phyloP scores from a whole-genome alignment of 2,329 filamentous ascomycete species.

The Cladosporium oxysporum region DNA sequence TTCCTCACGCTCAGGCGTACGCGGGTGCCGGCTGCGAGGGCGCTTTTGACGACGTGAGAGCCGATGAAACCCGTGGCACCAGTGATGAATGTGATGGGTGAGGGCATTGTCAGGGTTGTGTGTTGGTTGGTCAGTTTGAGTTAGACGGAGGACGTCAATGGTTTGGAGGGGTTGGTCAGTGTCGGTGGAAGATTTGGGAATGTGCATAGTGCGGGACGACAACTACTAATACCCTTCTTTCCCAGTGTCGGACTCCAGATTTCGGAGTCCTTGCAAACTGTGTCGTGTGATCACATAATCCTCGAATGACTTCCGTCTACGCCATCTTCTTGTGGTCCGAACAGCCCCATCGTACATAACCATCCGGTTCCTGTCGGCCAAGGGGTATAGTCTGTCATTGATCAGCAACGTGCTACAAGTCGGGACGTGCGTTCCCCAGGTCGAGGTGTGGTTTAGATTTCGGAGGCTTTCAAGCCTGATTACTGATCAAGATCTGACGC shows the following conservation, averaged over 20 bases:
- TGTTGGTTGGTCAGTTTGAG: not conserved
- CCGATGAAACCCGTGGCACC: constrained; percentile 36
- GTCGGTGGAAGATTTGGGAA: not conserved
- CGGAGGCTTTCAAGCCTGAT: not conserved
- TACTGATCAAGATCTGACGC: not conserved
- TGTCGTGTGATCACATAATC: not conserved
- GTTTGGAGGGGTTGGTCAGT: not conserved
- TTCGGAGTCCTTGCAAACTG: not conserved
- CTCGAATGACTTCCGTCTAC: not conserved
- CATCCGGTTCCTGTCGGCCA: not conserved
- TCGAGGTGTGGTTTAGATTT: not conserved
- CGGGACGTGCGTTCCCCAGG: not conserved
- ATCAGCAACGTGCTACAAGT: not conserved
- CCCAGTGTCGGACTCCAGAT: not conserved
- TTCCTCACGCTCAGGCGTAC: constrained; percentile 26
- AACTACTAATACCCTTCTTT: not conserved
- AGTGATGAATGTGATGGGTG: constrained; percentile 29
- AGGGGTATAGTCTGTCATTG: not conserved
- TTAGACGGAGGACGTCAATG: too few relatives aligned
- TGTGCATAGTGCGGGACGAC: not conserved
- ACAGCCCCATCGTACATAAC: not conserved
- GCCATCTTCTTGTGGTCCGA: not conserved
- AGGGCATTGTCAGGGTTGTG: not conserved
- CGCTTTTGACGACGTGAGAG: constrained; percentile 29
- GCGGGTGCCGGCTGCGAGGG: constrained; percentile 26